phyloP scores from a whole-genome alignment of 106 monocot species.

The Dendrobium huoshanense region DNA sequence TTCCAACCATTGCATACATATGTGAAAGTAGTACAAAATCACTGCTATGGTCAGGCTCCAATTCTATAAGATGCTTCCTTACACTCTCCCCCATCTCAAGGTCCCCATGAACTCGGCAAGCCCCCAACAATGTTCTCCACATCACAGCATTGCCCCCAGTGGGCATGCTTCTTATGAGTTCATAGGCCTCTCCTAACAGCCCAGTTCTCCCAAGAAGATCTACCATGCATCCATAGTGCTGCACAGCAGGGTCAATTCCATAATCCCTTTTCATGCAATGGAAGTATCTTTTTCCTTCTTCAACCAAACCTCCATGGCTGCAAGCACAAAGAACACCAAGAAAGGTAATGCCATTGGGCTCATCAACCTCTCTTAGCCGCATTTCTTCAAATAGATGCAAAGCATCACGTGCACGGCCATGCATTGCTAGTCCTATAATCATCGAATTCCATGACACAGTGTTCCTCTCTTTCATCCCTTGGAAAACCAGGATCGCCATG shows the following conservation, averaged over 20 bases:
- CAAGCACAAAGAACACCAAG: slow-evolving; percentile 49
- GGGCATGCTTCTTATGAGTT: slow-evolving; percentile 36
- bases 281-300: slow-evolving; percentile 37
- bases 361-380: slow-evolving; percentile 11
- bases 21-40: slow-evolving; percentile 49
- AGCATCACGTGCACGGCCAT: slow-evolving; percentile 32
- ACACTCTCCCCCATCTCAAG: slow-evolving; percentile 34
- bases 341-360: slow-evolving; percentile 57
- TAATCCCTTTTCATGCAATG: slow-evolving; percentile 27
- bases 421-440: slow-evolving; percentile 51
- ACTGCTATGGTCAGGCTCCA: slow-evolving; percentile 56
- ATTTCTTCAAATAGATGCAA: slow-evolving; percentile 35
- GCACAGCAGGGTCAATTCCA: slow-evolving; percentile 26
- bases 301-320: slow-evolving; percentile 48
- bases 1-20: slow-evolving; percentile 27
- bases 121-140: slow-evolving; percentile 57
- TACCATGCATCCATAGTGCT: slow-evolving; percentile 58
- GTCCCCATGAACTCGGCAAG: slow-evolving; percentile 45
- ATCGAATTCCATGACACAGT: slow-evolving; percentile 56
- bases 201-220: slow-evolving; percentile 60
- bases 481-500: slow-evolving; percentile 25
- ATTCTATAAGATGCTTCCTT: slow-evolving; percentile 21
- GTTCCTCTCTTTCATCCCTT: slow-evolving; percentile 40
- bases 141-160: slow-evolving; percentile 47
- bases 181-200: slow-evolving; percentile 38